phyloP scores from a whole-genome alignment of 2,329 filamentous ascomycete species.

The Colletotrichum sublineola region DNA sequence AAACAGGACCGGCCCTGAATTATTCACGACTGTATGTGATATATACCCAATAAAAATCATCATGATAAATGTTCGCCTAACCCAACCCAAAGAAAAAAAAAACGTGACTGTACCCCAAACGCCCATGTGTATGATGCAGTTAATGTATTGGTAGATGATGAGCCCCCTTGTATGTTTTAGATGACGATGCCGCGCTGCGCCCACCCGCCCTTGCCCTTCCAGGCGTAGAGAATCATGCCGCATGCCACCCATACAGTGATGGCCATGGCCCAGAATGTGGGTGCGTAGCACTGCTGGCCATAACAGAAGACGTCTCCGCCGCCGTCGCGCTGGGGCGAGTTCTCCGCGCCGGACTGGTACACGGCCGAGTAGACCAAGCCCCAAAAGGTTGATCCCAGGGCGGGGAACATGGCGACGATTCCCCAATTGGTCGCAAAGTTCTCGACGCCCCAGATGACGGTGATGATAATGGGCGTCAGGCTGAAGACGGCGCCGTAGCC shows the following conservation, averaged over 20 bases:
- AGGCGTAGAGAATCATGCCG: conserved; percentile 80
- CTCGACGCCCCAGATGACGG: conserved; percentile 98
- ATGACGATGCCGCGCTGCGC: conserved; percentile 79
- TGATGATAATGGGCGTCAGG: conserved; percentile 90
- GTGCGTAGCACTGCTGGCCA: conserved; percentile 83
- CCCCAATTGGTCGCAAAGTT: conserved; percentile 99
- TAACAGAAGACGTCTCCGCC: conserved; percentile 77
- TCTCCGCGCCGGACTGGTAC: conserved; percentile 76
- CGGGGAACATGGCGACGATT: conserved; percentile 92
- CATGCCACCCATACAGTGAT: conserved; percentile 84
- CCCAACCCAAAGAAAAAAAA: background rate
- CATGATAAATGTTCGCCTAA: conserved; percentile 27
- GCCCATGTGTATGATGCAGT: conserved; percentile 27
- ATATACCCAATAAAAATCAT: conserved; percentile 39
- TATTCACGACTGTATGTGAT: conserved; percentile 37
- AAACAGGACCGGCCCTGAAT: conserved; percentile 33
- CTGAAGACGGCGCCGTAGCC: conserved; percentile 95
- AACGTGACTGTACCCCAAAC: conserved; percentile 15
- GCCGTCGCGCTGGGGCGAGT: conserved; percentile 52
- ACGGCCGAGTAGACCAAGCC: conserved; percentile 87
- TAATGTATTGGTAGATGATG: background rate
- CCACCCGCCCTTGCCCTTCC: conserved; percentile 85
- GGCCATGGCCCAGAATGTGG: conserved; percentile 89
- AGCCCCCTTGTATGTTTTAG: conserved; percentile 45
- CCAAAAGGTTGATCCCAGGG: conserved; percentile 89